Conservation (phyloP, 106 monocot genomes). For the Hemerocallis citrina region DNA sequence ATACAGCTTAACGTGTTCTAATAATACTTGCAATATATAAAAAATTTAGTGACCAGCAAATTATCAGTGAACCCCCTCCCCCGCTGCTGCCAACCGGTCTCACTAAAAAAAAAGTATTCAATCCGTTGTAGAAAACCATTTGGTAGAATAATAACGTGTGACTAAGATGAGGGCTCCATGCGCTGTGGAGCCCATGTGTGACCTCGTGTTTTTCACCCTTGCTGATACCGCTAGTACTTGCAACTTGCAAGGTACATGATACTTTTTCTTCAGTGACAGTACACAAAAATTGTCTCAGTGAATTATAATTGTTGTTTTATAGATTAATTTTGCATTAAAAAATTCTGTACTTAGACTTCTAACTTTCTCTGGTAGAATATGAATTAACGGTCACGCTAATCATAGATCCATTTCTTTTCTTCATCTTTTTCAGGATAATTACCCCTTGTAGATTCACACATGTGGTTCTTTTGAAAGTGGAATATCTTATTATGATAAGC, state of each 20-base stretch:
- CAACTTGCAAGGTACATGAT: too few species aligned
- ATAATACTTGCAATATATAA: too few species aligned
- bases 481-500: background rate
- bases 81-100: too few species aligned
- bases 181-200: background rate
- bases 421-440: background rate
- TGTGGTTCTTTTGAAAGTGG: background rate
- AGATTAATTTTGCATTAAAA: background rate
- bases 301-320: conserved; percentile 1
- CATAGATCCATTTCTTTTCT: conserved; percentile 1
- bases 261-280: background rate
- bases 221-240: too few species aligned
- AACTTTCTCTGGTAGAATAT: background rate
- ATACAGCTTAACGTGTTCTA: too few species aligned
- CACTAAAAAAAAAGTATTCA: too few species aligned
- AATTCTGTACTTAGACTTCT: background rate
- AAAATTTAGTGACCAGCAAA: too few species aligned
- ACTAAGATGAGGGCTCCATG: background rate
- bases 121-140: too few species aligned
- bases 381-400: background rate
- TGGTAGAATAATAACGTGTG: background rate
- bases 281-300: background rate
- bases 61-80: too few species aligned
- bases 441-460: background rate
- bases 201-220: too few species aligned